phyloP scores from a whole-genome alignment of 495 filamentous ascomycete genomes.

The Tuber calosporum region DNA sequence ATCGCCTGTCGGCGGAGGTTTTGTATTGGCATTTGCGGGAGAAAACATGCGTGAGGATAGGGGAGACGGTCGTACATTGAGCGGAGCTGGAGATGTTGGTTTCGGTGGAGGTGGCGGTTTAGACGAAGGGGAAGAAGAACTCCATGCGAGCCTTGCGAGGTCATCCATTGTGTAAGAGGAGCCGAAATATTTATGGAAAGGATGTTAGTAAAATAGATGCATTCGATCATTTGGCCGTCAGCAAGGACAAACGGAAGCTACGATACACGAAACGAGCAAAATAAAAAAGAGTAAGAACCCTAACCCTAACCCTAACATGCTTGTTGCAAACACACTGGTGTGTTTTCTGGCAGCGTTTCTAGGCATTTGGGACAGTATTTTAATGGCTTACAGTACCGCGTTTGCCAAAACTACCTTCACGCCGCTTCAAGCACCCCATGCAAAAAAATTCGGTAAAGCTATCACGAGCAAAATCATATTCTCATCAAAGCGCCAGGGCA shows the following conservation, averaged over 20 bases:
- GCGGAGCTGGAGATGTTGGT: conserved; percentile 20
- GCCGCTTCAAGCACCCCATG: background rate
- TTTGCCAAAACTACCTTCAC: background rate
- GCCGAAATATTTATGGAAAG: background rate
- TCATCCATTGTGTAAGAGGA: conserved; percentile 26
- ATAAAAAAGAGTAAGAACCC: no score
- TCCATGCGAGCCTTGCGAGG: conserved; percentile 35
- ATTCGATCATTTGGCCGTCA: background rate
- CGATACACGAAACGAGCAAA: background rate
- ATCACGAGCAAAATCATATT: background rate
- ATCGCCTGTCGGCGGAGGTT: conserved; percentile 45
- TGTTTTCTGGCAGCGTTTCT: background rate
- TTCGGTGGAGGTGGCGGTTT: conserved; percentile 21
- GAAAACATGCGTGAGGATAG: conserved; percentile 20
- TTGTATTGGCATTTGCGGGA: conserved; percentile 14
- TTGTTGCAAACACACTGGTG: background rate
- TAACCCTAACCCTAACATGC: background rate
- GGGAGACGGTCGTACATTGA: conserved; percentile 30
- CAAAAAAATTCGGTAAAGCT: background rate
- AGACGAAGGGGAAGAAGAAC: conserved; percentile 13
- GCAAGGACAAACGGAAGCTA: background rate
- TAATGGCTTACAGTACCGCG: background rate
- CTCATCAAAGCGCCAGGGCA: background rate
- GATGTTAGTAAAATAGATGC: background rate
- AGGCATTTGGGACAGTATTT: background rate